These are phyloP conservation scores for Lachancea thermotolerans DNA, from an alignment of 805 yeast genomes.

Conservation along the genomic window DNA sequence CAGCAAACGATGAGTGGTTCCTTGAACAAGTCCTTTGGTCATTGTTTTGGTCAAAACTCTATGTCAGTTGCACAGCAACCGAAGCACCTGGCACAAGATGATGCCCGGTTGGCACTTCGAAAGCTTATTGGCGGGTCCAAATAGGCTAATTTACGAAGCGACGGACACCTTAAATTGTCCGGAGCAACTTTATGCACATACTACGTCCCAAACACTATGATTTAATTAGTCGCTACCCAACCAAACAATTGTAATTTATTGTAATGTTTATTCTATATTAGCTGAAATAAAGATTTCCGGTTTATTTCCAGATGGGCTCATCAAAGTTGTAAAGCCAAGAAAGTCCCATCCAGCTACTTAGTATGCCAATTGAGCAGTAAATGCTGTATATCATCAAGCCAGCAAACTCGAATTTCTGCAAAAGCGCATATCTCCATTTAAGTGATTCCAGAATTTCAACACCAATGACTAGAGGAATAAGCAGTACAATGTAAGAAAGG, in stretches of 20 bases:
- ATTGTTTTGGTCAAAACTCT: slow-evolving; percentile 1
- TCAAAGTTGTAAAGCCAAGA: slow-evolving; percentile 85
- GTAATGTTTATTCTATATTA: neutral
- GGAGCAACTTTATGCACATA: too few species aligned
- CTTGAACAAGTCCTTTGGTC: slow-evolving; percentile 3
- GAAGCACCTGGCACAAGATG: slow-evolving; percentile 18
- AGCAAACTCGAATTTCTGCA: slow-evolving; percentile 62
- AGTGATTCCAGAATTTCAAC: slow-evolving; percentile 47
- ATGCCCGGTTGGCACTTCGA: slow-evolving; percentile 28
- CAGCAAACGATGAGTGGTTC: slow-evolving; percentile 30
- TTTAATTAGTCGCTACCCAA: too few species aligned
- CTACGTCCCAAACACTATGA: too few species aligned
- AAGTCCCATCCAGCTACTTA: slow-evolving; percentile 81
- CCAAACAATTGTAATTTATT: too few species aligned
- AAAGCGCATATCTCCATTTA: slow-evolving; percentile 43
- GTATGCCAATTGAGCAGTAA: slow-evolving; percentile 79
- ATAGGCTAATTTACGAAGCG: neutral
- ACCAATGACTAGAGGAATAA: slow-evolving; percentile 53
- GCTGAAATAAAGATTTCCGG: neutral
- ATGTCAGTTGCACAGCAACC: slow-evolving; percentile 3
- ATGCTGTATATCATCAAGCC: slow-evolving; percentile 77
- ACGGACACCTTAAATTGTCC: neutral
- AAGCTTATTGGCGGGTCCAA: slow-evolving; percentile 20
- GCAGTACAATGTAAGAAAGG: slow-evolving; percentile 57
- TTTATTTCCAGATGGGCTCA: slow-evolving; percentile 54